Evolutionary conservation across 441 rosid species (phyloP).

Genomic region (Syzygium malaccense): DNA sequence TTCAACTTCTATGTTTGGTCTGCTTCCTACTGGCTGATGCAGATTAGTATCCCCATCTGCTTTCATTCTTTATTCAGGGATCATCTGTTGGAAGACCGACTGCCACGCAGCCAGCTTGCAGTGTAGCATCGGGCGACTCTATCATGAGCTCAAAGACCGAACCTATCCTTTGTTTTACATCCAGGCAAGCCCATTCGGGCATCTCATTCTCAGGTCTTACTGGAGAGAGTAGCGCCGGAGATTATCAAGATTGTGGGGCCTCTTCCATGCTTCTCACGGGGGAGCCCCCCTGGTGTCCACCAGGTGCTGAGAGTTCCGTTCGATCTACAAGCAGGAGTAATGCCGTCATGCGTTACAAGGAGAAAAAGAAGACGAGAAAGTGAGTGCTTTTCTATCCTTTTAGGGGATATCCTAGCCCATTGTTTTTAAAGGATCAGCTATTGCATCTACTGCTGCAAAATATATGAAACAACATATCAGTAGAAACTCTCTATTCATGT

Average conservation of each 20-base stretch:
- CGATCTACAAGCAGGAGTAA: slow-evolving; percentile 62
- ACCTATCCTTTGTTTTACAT: slow-evolving; percentile 57
- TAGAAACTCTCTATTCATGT: neutral
- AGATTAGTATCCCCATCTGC: neutral
- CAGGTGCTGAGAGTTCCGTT: slow-evolving; percentile 48
- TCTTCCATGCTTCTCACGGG: slow-evolving; percentile 73
- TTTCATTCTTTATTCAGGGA: slow-evolving; percentile 26
- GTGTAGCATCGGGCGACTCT: slow-evolving; percentile 77
- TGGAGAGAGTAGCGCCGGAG: slow-evolving; percentile 74
- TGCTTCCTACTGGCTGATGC: neutral
- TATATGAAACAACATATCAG: neutral
- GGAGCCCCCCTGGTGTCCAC: slow-evolving; percentile 92
- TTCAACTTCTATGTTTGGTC: neutral
- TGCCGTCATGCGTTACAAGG: slow-evolving; percentile 96
- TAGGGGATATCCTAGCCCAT: neutral
- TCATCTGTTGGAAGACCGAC: slow-evolving; percentile 45
- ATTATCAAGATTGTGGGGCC: slow-evolving; percentile 93
- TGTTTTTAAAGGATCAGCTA: neutral
- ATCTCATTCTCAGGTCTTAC: slow-evolving; percentile 92
- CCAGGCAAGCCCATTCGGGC: slow-evolving; percentile 52
- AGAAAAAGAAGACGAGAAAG: slow-evolving; percentile 94
- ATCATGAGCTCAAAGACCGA: slow-evolving; percentile 82
- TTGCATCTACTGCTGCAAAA: neutral
- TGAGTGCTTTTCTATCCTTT: slow-evolving; percentile 27
- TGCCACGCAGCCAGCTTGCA: slow-evolving; percentile 58